phyloP scores from a whole-genome alignment of 495 filamentous ascomycete genomes.

The Talaromyces nanjingensis region DNA sequence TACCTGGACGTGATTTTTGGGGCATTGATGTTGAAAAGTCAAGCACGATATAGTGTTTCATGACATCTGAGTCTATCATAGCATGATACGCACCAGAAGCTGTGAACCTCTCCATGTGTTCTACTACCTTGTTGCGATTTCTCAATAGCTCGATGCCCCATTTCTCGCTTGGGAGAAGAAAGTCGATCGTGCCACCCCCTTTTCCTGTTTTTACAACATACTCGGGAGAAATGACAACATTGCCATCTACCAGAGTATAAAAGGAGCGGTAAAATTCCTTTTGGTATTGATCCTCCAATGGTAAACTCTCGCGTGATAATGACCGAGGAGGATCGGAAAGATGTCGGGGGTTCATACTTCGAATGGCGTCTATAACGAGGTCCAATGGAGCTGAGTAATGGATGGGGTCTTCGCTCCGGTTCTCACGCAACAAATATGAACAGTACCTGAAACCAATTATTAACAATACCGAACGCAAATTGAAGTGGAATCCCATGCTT shows the following conservation, averaged over 20 bases:
- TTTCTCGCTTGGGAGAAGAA: not conserved
- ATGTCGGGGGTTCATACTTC: not conserved
- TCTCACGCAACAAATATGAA: too few relatives aligned
- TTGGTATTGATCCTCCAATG: conserved; percentile 1
- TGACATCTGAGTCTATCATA: not conserved
- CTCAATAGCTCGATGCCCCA: not conserved
- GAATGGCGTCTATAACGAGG: too few relatives aligned
- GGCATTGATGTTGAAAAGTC: not conserved
- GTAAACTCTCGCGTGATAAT: not conserved
- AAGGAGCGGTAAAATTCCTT: conserved; percentile 4
- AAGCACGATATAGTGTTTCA: not conserved
- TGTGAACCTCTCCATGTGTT: not conserved
- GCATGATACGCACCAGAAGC: not conserved
- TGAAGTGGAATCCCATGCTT: not conserved
- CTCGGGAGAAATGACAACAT: not conserved
- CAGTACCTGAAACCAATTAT: too few relatives aligned
- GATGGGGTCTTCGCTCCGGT: too few relatives aligned
- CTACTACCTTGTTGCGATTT: not conserved
- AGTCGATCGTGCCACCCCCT: not conserved
- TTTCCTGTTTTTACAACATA: not conserved
- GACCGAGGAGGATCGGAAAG: not conserved
- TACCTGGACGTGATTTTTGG: not conserved
- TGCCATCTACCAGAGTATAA: not conserved
- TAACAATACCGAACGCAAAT: not conserved
- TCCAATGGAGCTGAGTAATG: too few relatives aligned